Base-by-base conservation (phyloP, 352 stramenopile genomes). In the Phytophthora hibernalis region DNA sequence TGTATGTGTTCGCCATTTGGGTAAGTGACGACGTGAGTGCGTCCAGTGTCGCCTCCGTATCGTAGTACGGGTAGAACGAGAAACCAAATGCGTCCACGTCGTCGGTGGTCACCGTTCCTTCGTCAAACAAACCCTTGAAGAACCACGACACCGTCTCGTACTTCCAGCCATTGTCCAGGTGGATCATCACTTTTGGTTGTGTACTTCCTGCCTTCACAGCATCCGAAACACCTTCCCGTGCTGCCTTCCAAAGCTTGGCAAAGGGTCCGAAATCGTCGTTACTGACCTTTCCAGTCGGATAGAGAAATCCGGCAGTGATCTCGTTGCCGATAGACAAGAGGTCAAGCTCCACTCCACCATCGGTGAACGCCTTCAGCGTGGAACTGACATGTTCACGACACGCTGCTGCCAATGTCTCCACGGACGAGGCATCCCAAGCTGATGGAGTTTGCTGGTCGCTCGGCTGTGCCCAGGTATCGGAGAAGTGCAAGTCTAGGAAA, bases 401-500 rank as follows among this genome's bases (percentile, higher is more conserved):
- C 9, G 63, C 56, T 5, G 51, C 47, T 1, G 70, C 59, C 30
- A 74, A 47, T 3, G 48, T 65, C 5, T 65, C 52, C 11, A 72
- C 55, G 12, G 65, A 63, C 22, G 70, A 63, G 20, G 20, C 45
- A n/a, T 72, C 66, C 54, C 65, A 77, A 18, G 48, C 37, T 2
- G 58, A 62, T 20, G 65, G 69, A 1, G 52, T 61, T 15, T 48
- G 53, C 44, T 77, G 64, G 20, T 65, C 37, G 10, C 50, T 68
- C 13, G 64, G 59, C 10, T 77, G 53, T 1, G 69, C 69, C 69
- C 69, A 77, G 1, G 69, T 77, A 30, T 77, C 69, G 16, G 69
- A 77, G 54, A 77, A 77, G 51, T 77, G 69, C 58, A 77, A 53
- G 54, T 77, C 69, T 3, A 77, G 59, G 45, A 61, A 77, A 68